Evolutionary conservation across 1,284 basidiomycete genomes (phyloP), one percentile per base, ranked within the genome.

Genomic region (Phenoliferia sp.): DNA sequence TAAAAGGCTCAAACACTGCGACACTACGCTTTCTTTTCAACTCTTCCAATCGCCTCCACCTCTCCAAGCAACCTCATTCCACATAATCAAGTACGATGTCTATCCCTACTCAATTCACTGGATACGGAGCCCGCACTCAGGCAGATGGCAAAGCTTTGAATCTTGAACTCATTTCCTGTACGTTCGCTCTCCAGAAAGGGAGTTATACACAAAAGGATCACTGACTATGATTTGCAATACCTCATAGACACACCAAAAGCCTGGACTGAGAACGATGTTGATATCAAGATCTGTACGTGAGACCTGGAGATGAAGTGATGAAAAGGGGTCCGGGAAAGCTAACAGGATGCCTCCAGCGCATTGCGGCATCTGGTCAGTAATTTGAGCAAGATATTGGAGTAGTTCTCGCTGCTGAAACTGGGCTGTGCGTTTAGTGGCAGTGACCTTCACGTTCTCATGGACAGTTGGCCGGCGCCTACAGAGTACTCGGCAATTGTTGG

Each of bases 231-330:
- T 15, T 17, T 31, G 15, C 29, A 32, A 7, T 16, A 16, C n/a
- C 29, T 1, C 6, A 19, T 32, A 73, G 71, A 69, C 67, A 69
- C 69, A 26, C 71, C 71, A n/a, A 69, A 71, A 65, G 39, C 61
- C 61, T 73, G 63, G 62, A 52, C 50, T 32, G 69, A 70, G 64
- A 63, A 69, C 35, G 65, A 67, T 28, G 58, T 73, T 44, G 71
- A 70, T 34, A 70, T 72, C 67, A 70, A 72, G 67, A 63, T 71
- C 52, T 52, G 48, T 52, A 6, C 22, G 48, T 19, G 22, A 6
- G 48, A 5, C 28, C 9, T 22, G 9, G 48, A 6, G 10, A 4
- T 15, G 7, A 28, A 55, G 52, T 29, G 52, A n/a, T 4, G 52
- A 16, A 55, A 29, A 55, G n/a, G 17, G 26, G 15, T n/a, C 3